Evolutionary conservation across 805 yeast species (phyloP).

Genomic region (Wickerhamiella spandovensis): DNA sequence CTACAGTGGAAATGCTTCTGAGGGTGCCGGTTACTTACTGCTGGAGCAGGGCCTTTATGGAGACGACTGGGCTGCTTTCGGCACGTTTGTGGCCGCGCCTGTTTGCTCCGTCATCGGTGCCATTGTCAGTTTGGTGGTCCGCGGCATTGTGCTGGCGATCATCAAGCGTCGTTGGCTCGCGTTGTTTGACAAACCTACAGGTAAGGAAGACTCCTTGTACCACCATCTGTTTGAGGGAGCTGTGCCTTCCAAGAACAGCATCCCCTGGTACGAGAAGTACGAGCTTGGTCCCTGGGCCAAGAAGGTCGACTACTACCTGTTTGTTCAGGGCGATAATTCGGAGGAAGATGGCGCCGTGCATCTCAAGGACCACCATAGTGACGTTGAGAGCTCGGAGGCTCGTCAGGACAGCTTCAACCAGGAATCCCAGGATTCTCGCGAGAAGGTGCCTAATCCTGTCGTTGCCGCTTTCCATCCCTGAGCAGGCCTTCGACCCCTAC

Average conservation of each 20-base stretch:
- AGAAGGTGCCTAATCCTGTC: not conserved
- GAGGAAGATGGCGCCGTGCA: not conserved
- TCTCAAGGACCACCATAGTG: not conserved
- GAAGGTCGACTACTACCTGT: slow-evolving; percentile 13
- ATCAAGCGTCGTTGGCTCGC: slow-evolving; percentile 7
- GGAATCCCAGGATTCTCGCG: not conserved
- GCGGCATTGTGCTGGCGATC: slow-evolving; percentile 13
- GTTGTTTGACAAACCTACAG: slow-evolving; percentile 14
- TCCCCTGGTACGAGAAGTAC: slow-evolving; percentile 16
- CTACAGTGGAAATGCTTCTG: slow-evolving; percentile 53
- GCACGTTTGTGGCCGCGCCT: slow-evolving; percentile 87
- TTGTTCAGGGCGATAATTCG: slow-evolving; percentile 9
- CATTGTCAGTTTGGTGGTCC: slow-evolving; percentile 32
- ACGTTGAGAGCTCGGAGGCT: not conserved
- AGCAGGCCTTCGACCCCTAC: no score
- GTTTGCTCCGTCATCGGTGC: slow-evolving; percentile 59
- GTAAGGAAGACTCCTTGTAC: slow-evolving; percentile 2
- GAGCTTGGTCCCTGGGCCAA: slow-evolving; percentile 3
- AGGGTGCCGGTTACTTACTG: slow-evolving; percentile 67
- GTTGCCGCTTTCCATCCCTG: not conserved
- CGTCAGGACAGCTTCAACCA: not conserved
- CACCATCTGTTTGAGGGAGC: slow-evolving; percentile 5
- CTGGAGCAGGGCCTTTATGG: slow-evolving; percentile 55
- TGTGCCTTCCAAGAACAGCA: not conserved
- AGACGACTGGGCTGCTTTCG: slow-evolving; percentile 87